These are phyloP conservation scores for Jaenimonas drosophilae DNA, from an alignment of 208 protist species.

Conservation along the genomic window DNA sequence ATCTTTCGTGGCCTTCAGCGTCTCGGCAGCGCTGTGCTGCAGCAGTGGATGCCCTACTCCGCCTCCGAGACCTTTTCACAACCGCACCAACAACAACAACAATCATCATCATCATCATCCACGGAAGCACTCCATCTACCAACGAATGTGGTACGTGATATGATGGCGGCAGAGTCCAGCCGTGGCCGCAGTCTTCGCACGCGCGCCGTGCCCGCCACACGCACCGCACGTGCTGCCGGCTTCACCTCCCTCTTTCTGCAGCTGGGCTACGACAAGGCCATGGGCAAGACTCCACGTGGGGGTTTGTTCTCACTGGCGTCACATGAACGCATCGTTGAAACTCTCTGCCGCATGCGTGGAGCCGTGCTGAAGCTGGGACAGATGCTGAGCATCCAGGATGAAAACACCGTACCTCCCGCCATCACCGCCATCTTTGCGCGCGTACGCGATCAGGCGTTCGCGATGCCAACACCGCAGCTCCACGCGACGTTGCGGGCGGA, in stretches of 20 bases:
- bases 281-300: slow-evolving; percentile 9
- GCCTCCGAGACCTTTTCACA: no score
- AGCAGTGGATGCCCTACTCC: no score
- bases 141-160: neutral
- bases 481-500: slow-evolving; percentile 27
- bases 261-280: slow-evolving; percentile 56
- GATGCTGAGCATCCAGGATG: slow-evolving; percentile 92
- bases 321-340: slow-evolving; percentile 85
- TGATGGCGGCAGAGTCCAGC: no score
- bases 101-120: neutral
- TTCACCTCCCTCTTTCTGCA: slow-evolving; percentile 64
- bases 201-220: slow-evolving; percentile 49
- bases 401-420: slow-evolving; percentile 52
- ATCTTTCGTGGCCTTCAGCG: no score
- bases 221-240: slow-evolving; percentile 34
- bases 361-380: slow-evolving; percentile 94
- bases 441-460: slow-evolving; percentile 78
- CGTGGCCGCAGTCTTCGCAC: slow-evolving; percentile 20
- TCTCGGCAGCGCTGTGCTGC: no score
- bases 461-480: slow-evolving; percentile 75
- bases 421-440: slow-evolving; percentile 64
- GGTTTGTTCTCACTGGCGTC: slow-evolving; percentile 28
- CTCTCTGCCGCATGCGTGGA: slow-evolving; percentile 93
- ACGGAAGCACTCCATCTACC: slow-evolving; percentile 1
- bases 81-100: no score